phyloP scores from a whole-genome alignment of 495 filamentous ascomycete species.

The Penicillium fimorum region DNA sequence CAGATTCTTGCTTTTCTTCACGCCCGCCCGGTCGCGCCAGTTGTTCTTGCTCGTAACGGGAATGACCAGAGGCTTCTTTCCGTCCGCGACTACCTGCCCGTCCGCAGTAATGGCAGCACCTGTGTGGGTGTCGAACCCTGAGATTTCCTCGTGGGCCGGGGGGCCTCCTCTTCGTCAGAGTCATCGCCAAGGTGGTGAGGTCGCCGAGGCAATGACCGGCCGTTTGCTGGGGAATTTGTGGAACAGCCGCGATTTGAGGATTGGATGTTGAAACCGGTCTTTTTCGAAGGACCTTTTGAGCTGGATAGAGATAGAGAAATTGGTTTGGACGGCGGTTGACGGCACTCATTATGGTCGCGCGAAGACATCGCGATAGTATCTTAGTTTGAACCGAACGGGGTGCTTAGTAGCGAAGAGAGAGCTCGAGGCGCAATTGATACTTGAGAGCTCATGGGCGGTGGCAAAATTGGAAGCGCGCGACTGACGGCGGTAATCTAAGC shows the following conservation, averaged over 20 bases:
- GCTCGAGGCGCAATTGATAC: slow-evolving; percentile 11
- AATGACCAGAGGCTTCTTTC: slow-evolving; percentile 60
- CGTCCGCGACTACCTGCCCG: slow-evolving; percentile 25
- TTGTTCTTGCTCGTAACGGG: slow-evolving; percentile 64
- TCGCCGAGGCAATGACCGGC: slow-evolving; percentile 33
- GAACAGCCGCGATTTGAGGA: slow-evolving; percentile 23
- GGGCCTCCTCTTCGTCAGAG: slow-evolving; percentile 46
- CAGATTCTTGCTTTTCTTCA: slow-evolving; percentile 53
- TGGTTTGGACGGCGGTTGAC: slow-evolving; percentile 18
- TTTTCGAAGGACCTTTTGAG: slow-evolving; percentile 27
- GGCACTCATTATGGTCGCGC: slow-evolving; percentile 12
- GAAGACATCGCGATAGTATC: slow-evolving; percentile 22
- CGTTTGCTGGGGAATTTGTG: slow-evolving; percentile 18
- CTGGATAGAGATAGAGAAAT: slow-evolving; percentile 34
- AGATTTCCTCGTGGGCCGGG: slow-evolving; percentile 51
- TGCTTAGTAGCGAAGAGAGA: background rate
- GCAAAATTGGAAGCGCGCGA: slow-evolving; percentile 24
- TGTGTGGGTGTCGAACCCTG: slow-evolving; percentile 57
- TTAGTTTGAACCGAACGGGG: background rate
- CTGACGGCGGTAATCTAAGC: background rate
- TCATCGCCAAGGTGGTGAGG: slow-evolving; percentile 43
- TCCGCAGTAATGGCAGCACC: slow-evolving; percentile 54
- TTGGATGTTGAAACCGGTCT: slow-evolving; percentile 38
- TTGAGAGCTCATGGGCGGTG: slow-evolving; percentile 23
- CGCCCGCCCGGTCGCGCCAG: slow-evolving; percentile 59